Evolutionary conservation across 208 protist genomes (phyloP).

Genomic region (Trypanosoma avium): DNA sequence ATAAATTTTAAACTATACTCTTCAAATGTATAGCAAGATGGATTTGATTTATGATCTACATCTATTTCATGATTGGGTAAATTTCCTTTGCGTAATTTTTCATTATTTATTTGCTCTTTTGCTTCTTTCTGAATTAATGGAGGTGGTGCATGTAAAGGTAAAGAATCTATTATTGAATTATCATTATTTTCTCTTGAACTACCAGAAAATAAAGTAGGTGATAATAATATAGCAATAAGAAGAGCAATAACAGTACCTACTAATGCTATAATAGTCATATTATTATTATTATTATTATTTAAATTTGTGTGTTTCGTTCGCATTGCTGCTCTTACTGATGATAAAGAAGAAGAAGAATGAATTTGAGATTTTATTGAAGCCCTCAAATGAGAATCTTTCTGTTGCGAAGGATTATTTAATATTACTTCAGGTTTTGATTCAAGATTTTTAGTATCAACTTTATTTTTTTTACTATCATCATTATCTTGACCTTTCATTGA

Average conservation of each 20-base stretch:
- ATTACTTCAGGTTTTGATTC: too few species aligned
- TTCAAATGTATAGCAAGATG: constrained; percentile 68
- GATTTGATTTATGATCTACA: not conserved
- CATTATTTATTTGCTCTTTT: not conserved
- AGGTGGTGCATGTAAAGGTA: not conserved
- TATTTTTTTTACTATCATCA: too few species aligned
- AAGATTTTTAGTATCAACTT: too few species aligned
- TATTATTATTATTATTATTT: not conserved
- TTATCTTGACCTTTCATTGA: too few species aligned
- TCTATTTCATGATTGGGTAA: too few species aligned
- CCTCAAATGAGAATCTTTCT: too few species aligned
- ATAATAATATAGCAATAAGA: constrained; percentile 1
- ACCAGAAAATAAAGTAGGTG: not conserved
- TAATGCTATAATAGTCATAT: not conserved
- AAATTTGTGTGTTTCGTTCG: not conserved
- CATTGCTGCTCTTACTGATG: too few species aligned
- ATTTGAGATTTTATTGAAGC: too few species aligned
- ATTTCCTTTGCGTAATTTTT: too few species aligned
- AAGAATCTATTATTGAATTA: not conserved
- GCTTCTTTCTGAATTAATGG: not conserved
- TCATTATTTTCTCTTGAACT: not conserved
- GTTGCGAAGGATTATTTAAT: too few species aligned
- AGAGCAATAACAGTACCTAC: not conserved
- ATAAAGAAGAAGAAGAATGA: too few species aligned
- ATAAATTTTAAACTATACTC: constrained; percentile 60